phyloP scores from a whole-genome alignment of 2,329 filamentous ascomycete genomes.

The Diaporthe ilicicola region DNA sequence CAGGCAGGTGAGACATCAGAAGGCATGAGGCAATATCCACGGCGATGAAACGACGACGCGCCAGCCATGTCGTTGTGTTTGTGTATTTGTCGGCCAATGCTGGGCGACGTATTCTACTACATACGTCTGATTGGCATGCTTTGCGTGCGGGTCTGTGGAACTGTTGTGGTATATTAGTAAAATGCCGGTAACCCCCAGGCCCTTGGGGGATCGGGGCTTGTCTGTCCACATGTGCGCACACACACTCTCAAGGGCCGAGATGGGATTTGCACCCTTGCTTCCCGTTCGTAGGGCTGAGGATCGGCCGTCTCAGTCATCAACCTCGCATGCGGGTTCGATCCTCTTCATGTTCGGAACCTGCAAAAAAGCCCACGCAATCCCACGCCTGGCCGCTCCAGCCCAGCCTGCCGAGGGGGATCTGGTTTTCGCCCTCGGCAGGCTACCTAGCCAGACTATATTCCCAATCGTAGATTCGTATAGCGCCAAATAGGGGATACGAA shows the following conservation, averaged over 20 bases:
- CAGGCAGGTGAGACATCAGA: slow-evolving; percentile 20
- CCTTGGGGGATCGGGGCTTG: neutral
- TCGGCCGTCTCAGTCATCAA: slow-evolving; percentile 17
- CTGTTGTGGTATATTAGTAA: neutral
- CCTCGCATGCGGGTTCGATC: slow-evolving; percentile 20
- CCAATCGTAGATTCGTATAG: slow-evolving; percentile 4
- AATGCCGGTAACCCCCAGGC: too few species aligned
- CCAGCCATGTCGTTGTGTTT: slow-evolving; percentile 1
- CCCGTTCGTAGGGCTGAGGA: slow-evolving; percentile 22
- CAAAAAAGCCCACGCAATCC: slow-evolving; percentile 1
- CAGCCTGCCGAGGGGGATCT: neutral
- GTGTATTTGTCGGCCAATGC: neutral
- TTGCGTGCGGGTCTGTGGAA: neutral
- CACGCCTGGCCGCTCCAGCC: neutral
- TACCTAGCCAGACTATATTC: too few species aligned
- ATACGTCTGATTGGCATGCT: neutral
- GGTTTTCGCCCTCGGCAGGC: neutral
- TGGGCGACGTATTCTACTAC: too few species aligned
- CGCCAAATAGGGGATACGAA: neutral
- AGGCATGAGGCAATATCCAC: neutral
- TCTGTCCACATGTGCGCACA: neutral
- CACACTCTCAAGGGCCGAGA: too few species aligned
- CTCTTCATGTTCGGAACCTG: slow-evolving; percentile 4
- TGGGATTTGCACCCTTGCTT: slow-evolving; percentile 20
- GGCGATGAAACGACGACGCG: slow-evolving; percentile 7